A percentile compares a stretch with the other conserved stretches of the same genome.
Conservation (phyloP, 2,329 filamentous ascomycete species). For the Blastomyces silverae region DNA sequence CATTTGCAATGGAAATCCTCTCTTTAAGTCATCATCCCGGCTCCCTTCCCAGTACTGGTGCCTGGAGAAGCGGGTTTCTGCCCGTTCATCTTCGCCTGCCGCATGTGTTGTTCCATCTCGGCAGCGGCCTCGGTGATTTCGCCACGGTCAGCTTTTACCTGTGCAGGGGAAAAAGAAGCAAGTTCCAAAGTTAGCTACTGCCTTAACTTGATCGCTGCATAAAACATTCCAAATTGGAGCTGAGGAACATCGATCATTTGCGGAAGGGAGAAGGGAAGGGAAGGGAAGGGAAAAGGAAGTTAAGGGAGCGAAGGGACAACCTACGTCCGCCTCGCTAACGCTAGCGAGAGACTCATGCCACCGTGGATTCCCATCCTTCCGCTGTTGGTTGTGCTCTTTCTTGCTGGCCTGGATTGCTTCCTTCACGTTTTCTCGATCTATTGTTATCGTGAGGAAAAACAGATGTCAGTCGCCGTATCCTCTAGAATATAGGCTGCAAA, state of each 20-base stretch:
- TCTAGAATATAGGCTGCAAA: background rate
- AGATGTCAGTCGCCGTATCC: background rate
- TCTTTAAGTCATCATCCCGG: background rate
- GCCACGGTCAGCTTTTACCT: conserved; percentile 56
- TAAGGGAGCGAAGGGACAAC: conserved; percentile 24
- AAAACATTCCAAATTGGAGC: background rate
- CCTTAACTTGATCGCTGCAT: background rate
- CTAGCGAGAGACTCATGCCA: conserved; percentile 74
- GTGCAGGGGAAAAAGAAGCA: conserved; percentile 16
- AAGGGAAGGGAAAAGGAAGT: background rate
- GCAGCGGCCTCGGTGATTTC: conserved; percentile 39
- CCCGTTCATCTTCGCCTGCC: conserved; percentile 21
- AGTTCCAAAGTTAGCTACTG: conserved; percentile 1
- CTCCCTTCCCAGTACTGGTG: conserved; percentile 1
- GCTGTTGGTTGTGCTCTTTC: conserved; percentile 51
- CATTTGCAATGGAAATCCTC: background rate
- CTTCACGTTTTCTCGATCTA: conserved; percentile 40
- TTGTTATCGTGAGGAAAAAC: background rate
- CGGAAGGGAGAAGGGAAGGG: background rate
- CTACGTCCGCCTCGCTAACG: conserved; percentile 68
- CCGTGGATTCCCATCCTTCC: conserved; percentile 57
- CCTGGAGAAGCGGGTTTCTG: conserved; percentile 3
- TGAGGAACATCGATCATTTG: background rate
- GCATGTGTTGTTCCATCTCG: conserved; percentile 46
- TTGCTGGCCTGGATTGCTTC: conserved; percentile 50